Base-by-base conservation (phyloP, 2,329 filamentous ascomycete species). In the Blumeria hordei region DNA sequence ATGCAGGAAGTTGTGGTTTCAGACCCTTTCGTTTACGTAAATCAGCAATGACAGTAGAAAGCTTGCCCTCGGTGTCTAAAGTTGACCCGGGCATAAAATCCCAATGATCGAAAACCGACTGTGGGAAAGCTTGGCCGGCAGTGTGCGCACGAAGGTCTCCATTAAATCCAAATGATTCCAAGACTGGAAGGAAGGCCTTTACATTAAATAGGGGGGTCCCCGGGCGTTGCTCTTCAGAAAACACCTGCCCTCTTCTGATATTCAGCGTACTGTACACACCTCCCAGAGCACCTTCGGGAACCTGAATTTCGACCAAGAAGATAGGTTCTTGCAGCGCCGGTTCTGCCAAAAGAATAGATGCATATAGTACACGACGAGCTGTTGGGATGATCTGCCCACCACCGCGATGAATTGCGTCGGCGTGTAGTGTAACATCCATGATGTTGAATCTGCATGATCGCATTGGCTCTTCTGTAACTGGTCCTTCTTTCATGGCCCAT, bases 11-110 rank as follows among this genome's bases (percentile, higher is more conserved):
- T 67, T 87, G 80, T 68, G 83, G 74, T 87, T 98, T 98, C 78
- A 98, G 77, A 87, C 90, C 92, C 87, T 98, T 98, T 75, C 90
- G 86, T 83, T 95, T 95, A 70, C 92, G 88, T 83, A 93, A 94
- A 58, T 83, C 79, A 69, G 76, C 74, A 65, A 96, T 87, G 66
- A 95, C 76, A 69, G 78, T 71, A 70, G 88, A 92, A 66, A 83
- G 78, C 79, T 88, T 86, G 68, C 79, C 80, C 67, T 80, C 83
- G 69, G 72, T 63, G 73, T 98, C 90, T 67, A 95, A 79, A 64
- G 86, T 82, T 64, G 85, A 92, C 66, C 92, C 92, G 65, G 88
- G 86, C 64, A 96, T 81, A 66, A 92, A 75, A 75, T 94, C 84
- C 88, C 88, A 98, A 77, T 98, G 92, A 72, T 96, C 90, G 75